phyloP scores from a whole-genome alignment of 345 rosid genomes.

The Citrus mangshanensis region DNA sequence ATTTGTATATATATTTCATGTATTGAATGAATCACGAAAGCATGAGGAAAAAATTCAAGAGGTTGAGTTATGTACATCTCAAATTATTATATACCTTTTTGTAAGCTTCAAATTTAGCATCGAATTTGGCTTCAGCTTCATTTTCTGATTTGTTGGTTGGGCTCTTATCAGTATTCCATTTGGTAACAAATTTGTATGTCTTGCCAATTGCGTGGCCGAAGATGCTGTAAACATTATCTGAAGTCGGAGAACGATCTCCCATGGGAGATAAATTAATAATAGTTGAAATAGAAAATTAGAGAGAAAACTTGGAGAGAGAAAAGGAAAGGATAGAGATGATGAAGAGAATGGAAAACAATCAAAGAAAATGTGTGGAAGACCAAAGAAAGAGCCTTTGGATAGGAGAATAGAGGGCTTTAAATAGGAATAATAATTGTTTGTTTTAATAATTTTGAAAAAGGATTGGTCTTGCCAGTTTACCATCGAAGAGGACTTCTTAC shows the following conservation, averaged over 20 bases:
- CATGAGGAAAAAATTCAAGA: no score
- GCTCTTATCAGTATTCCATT: conserved; percentile 36
- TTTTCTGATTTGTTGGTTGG: conserved; percentile 25
- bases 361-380: not conserved
- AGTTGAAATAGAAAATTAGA: not conserved
- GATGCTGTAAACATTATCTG: conserved; percentile 29
- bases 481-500: not conserved
- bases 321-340: conserved; percentile 7
- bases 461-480: not conserved
- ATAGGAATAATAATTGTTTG: not conserved
- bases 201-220: conserved; percentile 46
- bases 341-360: not conserved
- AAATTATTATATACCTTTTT: conserved; percentile 8
- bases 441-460: not conserved
- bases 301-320: not conserved
- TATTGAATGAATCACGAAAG: not conserved
- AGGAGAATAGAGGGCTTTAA: not conserved
- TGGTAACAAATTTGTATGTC: conserved; percentile 56
- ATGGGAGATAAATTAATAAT: conserved; percentile 13
- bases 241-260: conserved; percentile 40
- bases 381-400: conserved; percentile 6
- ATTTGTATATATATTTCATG: no score
- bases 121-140: conserved; percentile 21
- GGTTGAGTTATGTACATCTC: not conserved
- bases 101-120: conserved; percentile 19